phyloP scores from a whole-genome alignment of 345 rosid species.

The Camelina sativa region DNA sequence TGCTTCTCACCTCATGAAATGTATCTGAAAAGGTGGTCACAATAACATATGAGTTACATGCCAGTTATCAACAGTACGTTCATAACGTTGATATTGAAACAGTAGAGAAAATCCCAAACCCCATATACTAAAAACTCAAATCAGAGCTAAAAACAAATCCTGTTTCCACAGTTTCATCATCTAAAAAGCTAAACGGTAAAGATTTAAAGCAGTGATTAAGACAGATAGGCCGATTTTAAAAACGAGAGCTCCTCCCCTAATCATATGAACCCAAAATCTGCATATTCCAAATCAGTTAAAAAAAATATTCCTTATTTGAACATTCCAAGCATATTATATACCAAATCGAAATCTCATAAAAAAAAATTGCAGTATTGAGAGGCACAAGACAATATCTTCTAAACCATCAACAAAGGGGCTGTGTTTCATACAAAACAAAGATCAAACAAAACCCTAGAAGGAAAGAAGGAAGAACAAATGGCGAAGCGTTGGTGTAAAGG shows the following conservation, averaged over 20 bases:
- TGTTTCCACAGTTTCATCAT: conserved; percentile 14
- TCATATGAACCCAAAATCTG: background rate
- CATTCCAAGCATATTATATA: background rate
- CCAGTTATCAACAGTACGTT: background rate
- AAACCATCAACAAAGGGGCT: background rate
- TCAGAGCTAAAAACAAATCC: background rate
- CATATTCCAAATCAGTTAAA: background rate
- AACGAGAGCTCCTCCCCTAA: background rate
- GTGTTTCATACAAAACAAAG: background rate
- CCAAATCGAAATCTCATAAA: background rate
- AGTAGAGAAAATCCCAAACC: background rate
- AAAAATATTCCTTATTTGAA: conserved; percentile 13
- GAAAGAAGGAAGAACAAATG: background rate
- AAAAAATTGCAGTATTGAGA: background rate
- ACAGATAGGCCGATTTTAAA: background rate
- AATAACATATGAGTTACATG: background rate
- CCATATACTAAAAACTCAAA: background rate
- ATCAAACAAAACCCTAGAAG: conserved; percentile 17
- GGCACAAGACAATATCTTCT: background rate
- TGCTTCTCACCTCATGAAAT: conserved; percentile 86
- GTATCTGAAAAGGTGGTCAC: conserved; percentile 59
- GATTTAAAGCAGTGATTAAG: background rate
- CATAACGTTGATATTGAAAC: conserved; percentile 1
- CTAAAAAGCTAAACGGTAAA: background rate
- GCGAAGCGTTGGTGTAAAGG: background rate